A percentile compares a stretch with the other conserved stretches of the same genome.
Evolutionary conservation across 2,329 filamentous ascomycete species (phyloP).

Genomic region (Ophiosphaerella korrae): DNA sequence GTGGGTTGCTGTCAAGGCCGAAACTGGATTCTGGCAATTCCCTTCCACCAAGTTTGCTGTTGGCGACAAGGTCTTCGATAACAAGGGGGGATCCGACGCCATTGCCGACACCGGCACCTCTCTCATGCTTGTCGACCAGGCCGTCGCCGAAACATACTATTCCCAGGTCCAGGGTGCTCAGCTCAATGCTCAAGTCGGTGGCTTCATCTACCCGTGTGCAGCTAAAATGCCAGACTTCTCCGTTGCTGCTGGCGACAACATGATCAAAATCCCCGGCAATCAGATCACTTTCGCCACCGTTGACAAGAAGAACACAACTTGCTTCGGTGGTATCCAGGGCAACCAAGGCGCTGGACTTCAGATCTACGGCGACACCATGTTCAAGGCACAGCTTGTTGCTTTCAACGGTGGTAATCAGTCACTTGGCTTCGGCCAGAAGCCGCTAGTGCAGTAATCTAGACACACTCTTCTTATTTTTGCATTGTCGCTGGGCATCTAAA

Average conservation of each 20-base stretch:
- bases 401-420: slow-evolving; percentile 61
- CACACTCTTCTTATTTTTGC: neutral
- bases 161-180: slow-evolving; percentile 46
- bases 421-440: slow-evolving; percentile 57
- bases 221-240: slow-evolving; percentile 51
- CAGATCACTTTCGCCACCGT: slow-evolving; percentile 48
- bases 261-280: slow-evolving; percentile 61
- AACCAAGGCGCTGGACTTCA: slow-evolving; percentile 59
- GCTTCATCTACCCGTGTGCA: slow-evolving; percentile 52
- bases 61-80: slow-evolving; percentile 59
- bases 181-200: slow-evolving; percentile 45
- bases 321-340: slow-evolving; percentile 71
- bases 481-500: neutral
- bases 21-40: slow-evolving; percentile 73
- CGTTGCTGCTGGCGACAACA: slow-evolving; percentile 63
- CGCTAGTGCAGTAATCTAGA: slow-evolving; percentile 1
- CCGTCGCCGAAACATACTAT: slow-evolving; percentile 57
- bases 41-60: slow-evolving; percentile 62
- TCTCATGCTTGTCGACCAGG: slow-evolving; percentile 63
- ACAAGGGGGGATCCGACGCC: slow-evolving; percentile 54
- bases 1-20: slow-evolving; percentile 66
- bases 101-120: slow-evolving; percentile 65
- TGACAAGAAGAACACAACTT: slow-evolving; percentile 55
- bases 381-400: slow-evolving; percentile 65
- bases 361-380: slow-evolving; percentile 67